Conservation (phyloP, 495 filamentous ascomycete genomes). For the Xylaria cubensis region DNA sequence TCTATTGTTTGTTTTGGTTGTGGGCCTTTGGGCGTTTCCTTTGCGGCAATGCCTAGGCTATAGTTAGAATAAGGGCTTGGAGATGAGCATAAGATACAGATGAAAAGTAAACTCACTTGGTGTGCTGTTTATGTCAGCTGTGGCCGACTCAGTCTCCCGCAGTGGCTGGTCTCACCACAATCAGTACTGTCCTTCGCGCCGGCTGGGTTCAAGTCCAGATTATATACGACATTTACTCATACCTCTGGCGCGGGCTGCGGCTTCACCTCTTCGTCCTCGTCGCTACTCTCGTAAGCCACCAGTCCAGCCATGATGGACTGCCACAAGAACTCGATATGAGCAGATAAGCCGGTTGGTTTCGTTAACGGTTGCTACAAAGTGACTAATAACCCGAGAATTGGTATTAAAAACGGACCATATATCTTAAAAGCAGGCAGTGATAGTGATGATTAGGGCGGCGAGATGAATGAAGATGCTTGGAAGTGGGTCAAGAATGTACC, state of each 20-base stretch:
- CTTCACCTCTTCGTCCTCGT: slow-evolving; percentile 67
- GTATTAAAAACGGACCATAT: not conserved
- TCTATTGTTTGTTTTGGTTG: slow-evolving; percentile 29
- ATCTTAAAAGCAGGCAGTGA: not conserved
- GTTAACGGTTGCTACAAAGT: not conserved
- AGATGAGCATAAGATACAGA: slow-evolving; percentile 34
- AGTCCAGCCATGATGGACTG: slow-evolving; percentile 65
- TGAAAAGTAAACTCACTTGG: slow-evolving; percentile 28
- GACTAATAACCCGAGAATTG: not conserved
- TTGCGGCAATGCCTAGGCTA: slow-evolving; percentile 24
- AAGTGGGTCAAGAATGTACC: not conserved
- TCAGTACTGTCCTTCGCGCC: slow-evolving; percentile 41
- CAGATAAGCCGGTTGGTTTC: not conserved
- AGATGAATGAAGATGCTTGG: not conserved
- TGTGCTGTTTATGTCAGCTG: slow-evolving; percentile 20
- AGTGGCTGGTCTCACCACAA: slow-evolving; percentile 41
- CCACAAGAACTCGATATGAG: not conserved
- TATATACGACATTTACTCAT: slow-evolving; percentile 32
- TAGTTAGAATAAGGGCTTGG: slow-evolving; percentile 17
- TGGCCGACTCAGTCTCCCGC: slow-evolving; percentile 35
- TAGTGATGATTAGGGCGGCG: not conserved
- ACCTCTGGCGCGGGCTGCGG: slow-evolving; percentile 40
- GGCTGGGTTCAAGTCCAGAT: slow-evolving; percentile 2
- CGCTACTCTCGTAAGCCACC: slow-evolving; percentile 77
- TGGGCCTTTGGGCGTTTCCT: slow-evolving; percentile 11